Percentiles rank a stretch among this genome's conserved stretches.
phyloP scores from a whole-genome alignment of 2,329 filamentous ascomycete genomes.

The Penicillium crustosum region DNA sequence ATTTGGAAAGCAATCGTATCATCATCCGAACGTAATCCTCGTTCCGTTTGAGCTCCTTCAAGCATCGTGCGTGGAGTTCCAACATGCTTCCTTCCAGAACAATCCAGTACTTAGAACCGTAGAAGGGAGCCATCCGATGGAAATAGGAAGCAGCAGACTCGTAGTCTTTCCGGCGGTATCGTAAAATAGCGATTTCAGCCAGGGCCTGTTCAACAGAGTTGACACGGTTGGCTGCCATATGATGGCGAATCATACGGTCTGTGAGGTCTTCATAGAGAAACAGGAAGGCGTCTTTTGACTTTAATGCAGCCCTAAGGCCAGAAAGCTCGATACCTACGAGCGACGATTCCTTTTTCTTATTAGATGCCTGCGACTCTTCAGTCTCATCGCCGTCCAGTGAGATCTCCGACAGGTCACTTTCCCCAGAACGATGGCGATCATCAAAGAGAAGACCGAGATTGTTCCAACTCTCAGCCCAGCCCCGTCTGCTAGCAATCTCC shows the following conservation, averaged over 20 bases:
- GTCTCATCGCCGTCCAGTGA: slow-evolving; percentile 32
- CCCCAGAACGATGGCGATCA: slow-evolving; percentile 27
- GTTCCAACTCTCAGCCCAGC: slow-evolving; percentile 77
- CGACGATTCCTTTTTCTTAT: slow-evolving; percentile 23
- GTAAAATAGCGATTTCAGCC: slow-evolving; percentile 82
- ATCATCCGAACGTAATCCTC: slow-evolving; percentile 78
- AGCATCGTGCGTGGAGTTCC: slow-evolving; percentile 78
- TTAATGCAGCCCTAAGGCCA: slow-evolving; percentile 61
- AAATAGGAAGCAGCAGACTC: slow-evolving; percentile 74
- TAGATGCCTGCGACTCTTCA: slow-evolving; percentile 15
- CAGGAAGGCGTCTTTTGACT: slow-evolving; percentile 64
- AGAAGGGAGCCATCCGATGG: slow-evolving; percentile 73
- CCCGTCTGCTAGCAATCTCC: slow-evolving; percentile 66
- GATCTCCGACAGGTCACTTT: slow-evolving; percentile 37
- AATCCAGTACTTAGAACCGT: slow-evolving; percentile 75
- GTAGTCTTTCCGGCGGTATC: slow-evolving; percentile 74
- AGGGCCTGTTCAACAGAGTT: slow-evolving; percentile 76
- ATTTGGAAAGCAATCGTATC: slow-evolving; percentile 60
- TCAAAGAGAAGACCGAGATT: slow-evolving; percentile 50
- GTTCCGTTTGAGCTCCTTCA: slow-evolving; percentile 71
- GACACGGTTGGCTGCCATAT: slow-evolving; percentile 72
- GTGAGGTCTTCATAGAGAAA: slow-evolving; percentile 73
- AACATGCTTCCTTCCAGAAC: slow-evolving; percentile 79
- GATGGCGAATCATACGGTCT: slow-evolving; percentile 79
- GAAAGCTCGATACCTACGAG: slow-evolving; percentile 55